Percentiles rank a stretch among this genome's conserved stretches.
These are phyloP conservation scores for Earliella scabrosa DNA, from an alignment of 1,284 basidiomycete genomes.

Conservation along the genomic window DNA sequence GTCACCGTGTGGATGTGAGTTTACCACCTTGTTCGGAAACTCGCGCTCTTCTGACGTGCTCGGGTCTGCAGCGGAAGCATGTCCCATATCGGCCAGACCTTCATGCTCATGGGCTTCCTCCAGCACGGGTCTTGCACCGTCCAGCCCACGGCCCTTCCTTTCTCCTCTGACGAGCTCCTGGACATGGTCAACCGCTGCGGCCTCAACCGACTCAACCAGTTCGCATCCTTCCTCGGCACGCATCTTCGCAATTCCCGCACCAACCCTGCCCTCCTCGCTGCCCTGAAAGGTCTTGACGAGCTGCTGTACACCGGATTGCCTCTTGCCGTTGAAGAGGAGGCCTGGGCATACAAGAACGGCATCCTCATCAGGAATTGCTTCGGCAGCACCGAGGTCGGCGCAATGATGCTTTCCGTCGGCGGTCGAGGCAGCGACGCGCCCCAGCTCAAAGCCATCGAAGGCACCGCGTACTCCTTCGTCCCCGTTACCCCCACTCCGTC, in stretches of 20 bases:
- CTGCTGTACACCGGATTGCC: conserved; percentile 34
- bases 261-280: conserved; percentile 60
- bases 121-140: conserved; percentile 39
- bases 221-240: conserved; percentile 64
- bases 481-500: conserved; percentile 46
- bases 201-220: conserved; percentile 75
- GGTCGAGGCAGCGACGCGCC: conserved; percentile 42
- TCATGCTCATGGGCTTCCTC: conserved; percentile 35
- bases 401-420: conserved; percentile 61
- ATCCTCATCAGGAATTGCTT: conserved; percentile 70
- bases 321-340: conserved; percentile 44
- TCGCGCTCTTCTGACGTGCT: not conserved
- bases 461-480: conserved; percentile 61
- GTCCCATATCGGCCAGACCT: conserved; percentile 39
- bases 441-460: conserved; percentile 54
- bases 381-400: conserved; percentile 76
- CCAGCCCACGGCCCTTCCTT: conserved; percentile 34
- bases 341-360: conserved; percentile 60
- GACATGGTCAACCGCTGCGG: conserved; percentile 46
- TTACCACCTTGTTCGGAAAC: not conserved
- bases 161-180: conserved; percentile 33
- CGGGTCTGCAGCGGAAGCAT: conserved; percentile 31
- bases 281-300: conserved; percentile 45
- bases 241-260: conserved; percentile 64
- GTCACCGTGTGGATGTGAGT: conserved; percentile 47